These are phyloP conservation scores for Chalciporus pseudorubinellus DNA, from an alignment of 768 basidiomycete genomes.

Conservation along the genomic window DNA sequence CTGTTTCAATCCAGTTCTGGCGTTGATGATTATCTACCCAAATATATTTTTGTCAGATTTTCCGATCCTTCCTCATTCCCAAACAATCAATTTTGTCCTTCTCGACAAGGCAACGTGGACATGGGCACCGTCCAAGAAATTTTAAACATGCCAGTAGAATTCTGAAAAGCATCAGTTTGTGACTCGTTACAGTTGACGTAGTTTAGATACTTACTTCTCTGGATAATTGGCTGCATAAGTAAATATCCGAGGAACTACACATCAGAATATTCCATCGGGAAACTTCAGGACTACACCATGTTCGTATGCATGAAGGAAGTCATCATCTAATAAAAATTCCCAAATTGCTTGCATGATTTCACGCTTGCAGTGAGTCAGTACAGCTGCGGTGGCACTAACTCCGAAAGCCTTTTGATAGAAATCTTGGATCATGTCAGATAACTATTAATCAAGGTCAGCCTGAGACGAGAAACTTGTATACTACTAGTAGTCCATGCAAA, in stretches of 20 bases:
- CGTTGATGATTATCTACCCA: conserved; percentile 34
- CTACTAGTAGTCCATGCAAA: too few relatives aligned
- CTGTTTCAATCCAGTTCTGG: conserved; percentile 35
- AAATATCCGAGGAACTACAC: conserved; percentile 20
- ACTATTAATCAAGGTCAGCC: background rate
- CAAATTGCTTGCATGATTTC: conserved; percentile 28
- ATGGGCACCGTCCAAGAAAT: conserved; percentile 19
- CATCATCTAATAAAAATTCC: conserved; percentile 18
- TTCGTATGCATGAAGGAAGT: conserved; percentile 24
- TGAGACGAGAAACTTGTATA: conserved; percentile 13
- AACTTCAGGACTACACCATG: conserved; percentile 20
- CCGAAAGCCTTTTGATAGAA: conserved; percentile 4
- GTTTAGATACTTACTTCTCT: conserved; percentile 28
- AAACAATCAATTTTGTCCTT: background rate
- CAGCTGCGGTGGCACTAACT: background rate
- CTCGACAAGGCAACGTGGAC: conserved; percentile 19
- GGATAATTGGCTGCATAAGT: conserved; percentile 31
- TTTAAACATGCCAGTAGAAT: conserved; percentile 19
- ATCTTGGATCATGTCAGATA: conserved; percentile 10
- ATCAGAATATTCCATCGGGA: conserved; percentile 11
- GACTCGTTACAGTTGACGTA: conserved; percentile 6
- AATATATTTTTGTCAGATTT: conserved; percentile 1
- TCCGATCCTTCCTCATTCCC: background rate
- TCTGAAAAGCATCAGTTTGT: conserved; percentile 11
- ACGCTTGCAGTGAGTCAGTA: conserved; percentile 12